Evolutionary conservation across 1,139 yeast species (phyloP).

Genomic region (Hemisphaericaspora subhashii): DNA sequence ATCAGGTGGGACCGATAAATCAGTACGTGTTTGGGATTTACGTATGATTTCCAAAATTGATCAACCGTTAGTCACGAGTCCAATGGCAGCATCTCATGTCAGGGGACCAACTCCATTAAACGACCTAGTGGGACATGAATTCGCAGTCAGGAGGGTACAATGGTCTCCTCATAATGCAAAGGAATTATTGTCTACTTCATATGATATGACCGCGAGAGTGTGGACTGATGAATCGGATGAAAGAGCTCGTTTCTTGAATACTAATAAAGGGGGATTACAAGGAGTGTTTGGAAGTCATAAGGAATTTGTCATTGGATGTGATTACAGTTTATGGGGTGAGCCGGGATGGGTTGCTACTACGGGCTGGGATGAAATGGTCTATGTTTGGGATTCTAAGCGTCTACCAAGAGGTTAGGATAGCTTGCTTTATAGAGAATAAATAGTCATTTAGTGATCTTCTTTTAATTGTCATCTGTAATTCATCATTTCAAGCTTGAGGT

Average conservation of each 20-base stretch:
- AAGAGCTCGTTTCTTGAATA: constrained; percentile 45
- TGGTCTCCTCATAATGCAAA: constrained; percentile 91
- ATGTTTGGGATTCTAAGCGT: constrained; percentile 77
- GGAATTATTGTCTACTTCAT: constrained; percentile 72
- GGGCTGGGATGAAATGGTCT: constrained; percentile 96
- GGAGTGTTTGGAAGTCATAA: constrained; percentile 69
- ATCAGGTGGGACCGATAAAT: constrained; percentile 86
- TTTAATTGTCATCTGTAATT: too few species aligned
- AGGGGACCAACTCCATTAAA: constrained; percentile 71
- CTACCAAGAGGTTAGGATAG: constrained; percentile 3
- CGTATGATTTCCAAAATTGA: constrained; percentile 59
- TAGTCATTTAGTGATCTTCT: neutral
- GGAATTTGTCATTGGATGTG: constrained; percentile 94
- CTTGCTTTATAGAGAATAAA: constrained; percentile 1
- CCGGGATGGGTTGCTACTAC: constrained; percentile 95
- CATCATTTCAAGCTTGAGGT: too few species aligned
- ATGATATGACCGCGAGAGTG: constrained; percentile 88
- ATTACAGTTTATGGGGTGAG: constrained; percentile 95
- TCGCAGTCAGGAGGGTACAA: constrained; percentile 75
- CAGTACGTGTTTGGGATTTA: constrained; percentile 83
- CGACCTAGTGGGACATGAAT: constrained; percentile 83
- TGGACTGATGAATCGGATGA: constrained; percentile 76
- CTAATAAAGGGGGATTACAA: constrained; percentile 41
- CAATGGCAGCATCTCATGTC: constrained; percentile 44
- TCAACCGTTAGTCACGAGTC: constrained; percentile 36